Evolutionary conservation across 768 basidiomycete genomes (phyloP).

Genomic region (Daedaleopsis nitida): DNA sequence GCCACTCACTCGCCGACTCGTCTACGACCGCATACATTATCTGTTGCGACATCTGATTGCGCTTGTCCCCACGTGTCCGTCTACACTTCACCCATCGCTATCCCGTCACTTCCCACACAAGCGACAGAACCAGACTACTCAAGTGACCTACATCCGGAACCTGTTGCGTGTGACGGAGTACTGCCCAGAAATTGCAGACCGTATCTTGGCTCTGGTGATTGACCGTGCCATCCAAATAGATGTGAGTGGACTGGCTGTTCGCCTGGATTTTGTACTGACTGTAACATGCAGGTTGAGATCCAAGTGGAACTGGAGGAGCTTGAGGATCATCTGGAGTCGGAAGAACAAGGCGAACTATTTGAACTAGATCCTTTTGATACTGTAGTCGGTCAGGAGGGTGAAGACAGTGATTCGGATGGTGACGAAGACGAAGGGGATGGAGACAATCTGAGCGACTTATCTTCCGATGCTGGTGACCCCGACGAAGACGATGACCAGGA

Average conservation of each 20-base stretch:
- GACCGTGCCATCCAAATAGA: slow-evolving; percentile 97
- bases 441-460: slow-evolving; percentile 70
- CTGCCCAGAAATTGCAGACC: slow-evolving; percentile 85
- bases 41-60: slow-evolving; percentile 86
- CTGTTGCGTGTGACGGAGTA: slow-evolving; percentile 80
- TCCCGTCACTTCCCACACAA: slow-evolving; percentile 91
- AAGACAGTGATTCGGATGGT: slow-evolving; percentile 53
- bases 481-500: slow-evolving; percentile 39
- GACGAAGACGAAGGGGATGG: slow-evolving; percentile 51
- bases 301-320: slow-evolving; percentile 94
- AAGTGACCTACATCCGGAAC: slow-evolving; percentile 91
- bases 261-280: not conserved
- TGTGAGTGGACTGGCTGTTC: slow-evolving; percentile 48
- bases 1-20: slow-evolving; percentile 77
- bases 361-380: slow-evolving; percentile 86
- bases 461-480: slow-evolving; percentile 64
- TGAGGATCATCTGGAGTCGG: slow-evolving; percentile 58
- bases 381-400: slow-evolving; percentile 76
- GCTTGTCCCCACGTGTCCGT: slow-evolving; percentile 89
- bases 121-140: slow-evolving; percentile 75
- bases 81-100: slow-evolving; percentile 83
- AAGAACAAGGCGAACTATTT: slow-evolving; percentile 61
- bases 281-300: slow-evolving; percentile 79
- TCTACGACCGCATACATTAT: slow-evolving; percentile 85
- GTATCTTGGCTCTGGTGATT: slow-evolving; percentile 82